These are phyloP conservation scores for Rhynchosporium agropyri DNA, from an alignment of 2,329 filamentous ascomycete genomes.

Conservation along the genomic window DNA sequence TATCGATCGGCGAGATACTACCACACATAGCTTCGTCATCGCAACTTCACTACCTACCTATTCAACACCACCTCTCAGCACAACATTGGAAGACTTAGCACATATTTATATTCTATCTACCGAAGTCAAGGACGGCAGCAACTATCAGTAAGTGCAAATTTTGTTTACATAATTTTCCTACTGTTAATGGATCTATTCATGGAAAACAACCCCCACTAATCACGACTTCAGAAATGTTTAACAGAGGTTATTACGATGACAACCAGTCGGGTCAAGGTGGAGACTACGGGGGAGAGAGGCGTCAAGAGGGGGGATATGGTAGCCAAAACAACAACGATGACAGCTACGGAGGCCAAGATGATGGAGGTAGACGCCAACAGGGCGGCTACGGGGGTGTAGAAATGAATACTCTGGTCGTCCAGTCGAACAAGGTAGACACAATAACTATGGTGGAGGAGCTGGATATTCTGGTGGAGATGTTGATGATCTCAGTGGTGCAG, in stretches of 20 bases:
- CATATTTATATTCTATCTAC: background rate
- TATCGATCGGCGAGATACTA: slow-evolving; percentile 1
- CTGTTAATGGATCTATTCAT: background rate
- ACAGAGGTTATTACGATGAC: slow-evolving; percentile 26
- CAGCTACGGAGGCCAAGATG: background rate
- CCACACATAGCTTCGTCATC: slow-evolving; percentile 17
- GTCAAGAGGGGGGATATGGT: slow-evolving; percentile 23
- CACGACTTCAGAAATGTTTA: slow-evolving; percentile 21
- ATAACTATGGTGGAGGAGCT: slow-evolving; percentile 33
- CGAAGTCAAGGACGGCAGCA: background rate
- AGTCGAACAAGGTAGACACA: slow-evolving; percentile 19
- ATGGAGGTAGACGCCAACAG: slow-evolving; percentile 19
- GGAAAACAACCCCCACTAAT: slow-evolving; percentile 17
- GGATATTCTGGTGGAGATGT: slow-evolving; percentile 44
- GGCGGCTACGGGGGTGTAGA: slow-evolving; percentile 17
- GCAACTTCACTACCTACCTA: background rate
- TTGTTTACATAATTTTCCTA: background rate
- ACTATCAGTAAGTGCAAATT: background rate
- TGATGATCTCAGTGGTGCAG: slow-evolving; percentile 57
- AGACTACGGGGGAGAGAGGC: slow-evolving; percentile 28
- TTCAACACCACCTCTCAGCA: background rate
- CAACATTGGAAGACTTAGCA: background rate
- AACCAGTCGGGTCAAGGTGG: slow-evolving; percentile 27
- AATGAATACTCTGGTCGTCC: slow-evolving; percentile 19
- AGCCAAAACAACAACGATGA: slow-evolving; percentile 26